Conservation (phyloP, 371 early-diverging fungal species). For the Actinomortierella wolfii region DNA sequence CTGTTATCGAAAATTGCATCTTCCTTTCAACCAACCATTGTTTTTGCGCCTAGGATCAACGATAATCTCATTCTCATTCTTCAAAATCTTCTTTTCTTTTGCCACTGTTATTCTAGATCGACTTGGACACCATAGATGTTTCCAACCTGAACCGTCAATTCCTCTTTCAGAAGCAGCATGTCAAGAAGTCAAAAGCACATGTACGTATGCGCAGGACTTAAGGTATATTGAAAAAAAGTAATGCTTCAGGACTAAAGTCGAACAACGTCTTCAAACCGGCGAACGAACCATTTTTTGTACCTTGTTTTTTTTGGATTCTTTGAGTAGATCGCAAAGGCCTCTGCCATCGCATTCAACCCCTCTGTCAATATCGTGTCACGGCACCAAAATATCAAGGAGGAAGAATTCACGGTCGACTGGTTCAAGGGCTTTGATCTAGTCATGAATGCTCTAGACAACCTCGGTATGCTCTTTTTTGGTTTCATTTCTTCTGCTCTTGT, state of each 20-base stretch:
- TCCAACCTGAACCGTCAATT: constrained; percentile 99
- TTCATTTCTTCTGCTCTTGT: not conserved
- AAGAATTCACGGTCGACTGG: constrained; percentile 86
- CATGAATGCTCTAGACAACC: constrained; percentile 97
- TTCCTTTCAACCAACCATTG: too few relatives aligned
- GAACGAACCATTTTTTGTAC: not conserved
- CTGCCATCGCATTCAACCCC: constrained; percentile 86
- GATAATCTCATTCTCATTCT: not conserved
- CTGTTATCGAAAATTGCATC: too few relatives aligned
- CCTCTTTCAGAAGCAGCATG: constrained; percentile 92
- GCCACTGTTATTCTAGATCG: constrained; percentile 75
- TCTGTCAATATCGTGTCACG: constrained; percentile 73
- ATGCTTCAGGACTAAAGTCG: not conserved
- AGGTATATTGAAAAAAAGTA: not conserved
- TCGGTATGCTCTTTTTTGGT: constrained; percentile 61
- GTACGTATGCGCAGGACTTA: constrained; percentile 37
- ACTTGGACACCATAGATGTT: constrained; percentile 98
- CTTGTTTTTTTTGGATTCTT: not conserved
- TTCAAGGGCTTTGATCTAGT: constrained; percentile 94
- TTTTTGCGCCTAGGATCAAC: too few relatives aligned
- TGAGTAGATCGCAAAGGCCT: constrained; percentile 75
- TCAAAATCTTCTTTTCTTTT: constrained; percentile 1
- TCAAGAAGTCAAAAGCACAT: constrained; percentile 92
- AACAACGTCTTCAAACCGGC: not conserved
- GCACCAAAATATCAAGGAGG: constrained; percentile 87